These are phyloP conservation scores for Blastomyces percursus DNA, from an alignment of 2,329 filamentous ascomycete genomes.

Conservation along the genomic window DNA sequence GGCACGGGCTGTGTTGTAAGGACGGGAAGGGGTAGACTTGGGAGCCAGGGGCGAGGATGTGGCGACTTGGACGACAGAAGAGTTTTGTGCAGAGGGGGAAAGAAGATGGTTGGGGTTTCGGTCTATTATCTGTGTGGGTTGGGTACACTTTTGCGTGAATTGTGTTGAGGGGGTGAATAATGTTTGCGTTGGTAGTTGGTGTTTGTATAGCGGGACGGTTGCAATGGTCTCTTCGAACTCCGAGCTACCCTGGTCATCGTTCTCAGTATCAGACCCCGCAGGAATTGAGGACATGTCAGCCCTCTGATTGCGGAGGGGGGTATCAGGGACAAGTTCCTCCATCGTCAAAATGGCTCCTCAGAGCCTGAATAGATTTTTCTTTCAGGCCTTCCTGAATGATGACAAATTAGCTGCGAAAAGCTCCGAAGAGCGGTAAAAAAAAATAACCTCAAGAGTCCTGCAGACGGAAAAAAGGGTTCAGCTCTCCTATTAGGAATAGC, in stretches of 20 bases:
- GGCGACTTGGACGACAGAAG: slow-evolving; percentile 60
- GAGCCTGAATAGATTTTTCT: neutral
- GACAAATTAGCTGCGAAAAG: neutral
- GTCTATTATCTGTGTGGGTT: slow-evolving; percentile 51
- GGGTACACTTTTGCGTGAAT: slow-evolving; percentile 43
- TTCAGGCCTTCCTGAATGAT: neutral
- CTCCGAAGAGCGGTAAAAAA: neutral
- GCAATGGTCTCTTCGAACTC: slow-evolving; percentile 39
- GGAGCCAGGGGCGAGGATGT: slow-evolving; percentile 70
- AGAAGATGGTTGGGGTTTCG: slow-evolving; percentile 24
- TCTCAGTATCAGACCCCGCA: slow-evolving; percentile 11
- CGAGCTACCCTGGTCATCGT: slow-evolving; percentile 21
- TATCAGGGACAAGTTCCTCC: slow-evolving; percentile 33
- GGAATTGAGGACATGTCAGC: slow-evolving; percentile 17
- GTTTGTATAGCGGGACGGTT: slow-evolving; percentile 34
- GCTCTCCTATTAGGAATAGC: neutral
- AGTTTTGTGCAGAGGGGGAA: slow-evolving; percentile 21
- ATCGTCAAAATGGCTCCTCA: slow-evolving; percentile 18
- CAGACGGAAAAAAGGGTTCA: neutral
- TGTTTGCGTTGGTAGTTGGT: slow-evolving; percentile 21
- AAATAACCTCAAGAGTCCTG: too few species aligned
- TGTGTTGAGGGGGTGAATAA: slow-evolving; percentile 37
- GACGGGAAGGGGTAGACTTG: slow-evolving; percentile 32
- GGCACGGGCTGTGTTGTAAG: slow-evolving; percentile 21
- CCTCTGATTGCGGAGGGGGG: slow-evolving; percentile 29